Evolutionary conservation across 495 filamentous ascomycete genomes (phyloP), one percentile per base, ranked within the genome.

Genomic region (Pyronema domesticum): DNA sequence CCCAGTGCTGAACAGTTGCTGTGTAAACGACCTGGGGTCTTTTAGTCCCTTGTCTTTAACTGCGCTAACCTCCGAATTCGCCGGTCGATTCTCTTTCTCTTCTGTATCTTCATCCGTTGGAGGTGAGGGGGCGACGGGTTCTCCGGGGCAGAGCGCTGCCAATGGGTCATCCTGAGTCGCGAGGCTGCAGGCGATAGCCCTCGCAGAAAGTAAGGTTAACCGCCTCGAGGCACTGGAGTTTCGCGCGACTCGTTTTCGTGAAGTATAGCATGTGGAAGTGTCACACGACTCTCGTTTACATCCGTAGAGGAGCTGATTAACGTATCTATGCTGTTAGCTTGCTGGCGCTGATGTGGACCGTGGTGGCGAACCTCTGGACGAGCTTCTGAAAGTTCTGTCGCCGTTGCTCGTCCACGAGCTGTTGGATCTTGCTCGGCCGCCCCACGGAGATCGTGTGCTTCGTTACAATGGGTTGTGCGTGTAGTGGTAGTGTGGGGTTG

Each of bases 1-100:
- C 42, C 80, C 71, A 3, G 86, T 86, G 57, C 82, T 81, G 60
- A 89, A 89, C 3, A 91, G 70, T 55, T 83, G 83, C 45, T 87
- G 86, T 7, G 83, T 82, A 58, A 93, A 89, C 0, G 85, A 89
- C 56, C 84, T 82, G 15, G 85, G 82, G 62, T 93, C 86, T 60
- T 82, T 87, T n/a, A 62, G 23, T 8, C 63, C 63, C 37, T 60
- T 60, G 46, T 66, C 63, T 10, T 51, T 65, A n/a, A 62, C 60
- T 10, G 42, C 58, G 59, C 75, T 73, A 7, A 69, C 67, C 43
- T 78, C 74, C 67, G 57, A 13, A 47, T 19, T 19, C 10, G 14
- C 13, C 3, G 45, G 45, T 10, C 45, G 11, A 51, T 39, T 33
- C 37, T 57, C 54, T 52, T 54, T 60, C 30, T 56, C 55, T 10